Evolutionary conservation across 768 basidiomycete genomes (phyloP).

Genomic region (Calocybe gangraenosa): DNA sequence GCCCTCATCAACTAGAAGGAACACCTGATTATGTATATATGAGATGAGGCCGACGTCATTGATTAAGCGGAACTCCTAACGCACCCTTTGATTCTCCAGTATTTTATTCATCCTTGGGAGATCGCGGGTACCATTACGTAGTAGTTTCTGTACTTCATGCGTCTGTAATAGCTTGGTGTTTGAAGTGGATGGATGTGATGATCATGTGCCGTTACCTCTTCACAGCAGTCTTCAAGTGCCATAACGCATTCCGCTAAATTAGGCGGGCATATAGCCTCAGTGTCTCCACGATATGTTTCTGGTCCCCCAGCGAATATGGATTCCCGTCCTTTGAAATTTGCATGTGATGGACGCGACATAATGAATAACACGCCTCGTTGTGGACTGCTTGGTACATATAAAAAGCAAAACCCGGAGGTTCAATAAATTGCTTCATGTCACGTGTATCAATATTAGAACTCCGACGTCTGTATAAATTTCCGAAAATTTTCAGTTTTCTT

Average conservation of each 20-base stretch:
- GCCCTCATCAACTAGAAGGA: conserved; percentile 67
- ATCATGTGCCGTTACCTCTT: too few relatives aligned
- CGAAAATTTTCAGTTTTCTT: conserved; percentile 13
- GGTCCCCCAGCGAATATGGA: conserved; percentile 70
- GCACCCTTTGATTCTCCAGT: conserved; percentile 62
- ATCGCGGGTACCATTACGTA: conserved; percentile 69
- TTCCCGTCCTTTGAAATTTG: conserved; percentile 54
- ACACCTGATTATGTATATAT: conserved; percentile 68
- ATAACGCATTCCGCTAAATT: conserved; percentile 72
- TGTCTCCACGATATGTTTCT: conserved; percentile 61
- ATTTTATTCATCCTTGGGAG: conserved; percentile 67
- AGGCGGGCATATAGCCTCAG: conserved; percentile 62
- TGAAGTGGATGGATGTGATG: too few relatives aligned
- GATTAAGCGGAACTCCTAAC: conserved; percentile 9
- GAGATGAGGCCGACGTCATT: too few relatives aligned
- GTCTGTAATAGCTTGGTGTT: conserved; percentile 34
- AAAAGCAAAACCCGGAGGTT: too few relatives aligned
- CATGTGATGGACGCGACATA: conserved; percentile 51
- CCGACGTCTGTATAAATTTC: conserved; percentile 25
- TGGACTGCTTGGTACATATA: too few relatives aligned
- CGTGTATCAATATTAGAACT: conserved; percentile 23
- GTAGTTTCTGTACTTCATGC: conserved; percentile 62
- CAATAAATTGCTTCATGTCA: conserved; percentile 9
- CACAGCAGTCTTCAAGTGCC: conserved; percentile 78
- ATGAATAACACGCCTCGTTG: neutral